Percentiles rank a stretch among this genome's conserved stretches.
Conservation (phyloP, 108 stramenopile genomes). For the Licmophora abbreviata region DNA sequence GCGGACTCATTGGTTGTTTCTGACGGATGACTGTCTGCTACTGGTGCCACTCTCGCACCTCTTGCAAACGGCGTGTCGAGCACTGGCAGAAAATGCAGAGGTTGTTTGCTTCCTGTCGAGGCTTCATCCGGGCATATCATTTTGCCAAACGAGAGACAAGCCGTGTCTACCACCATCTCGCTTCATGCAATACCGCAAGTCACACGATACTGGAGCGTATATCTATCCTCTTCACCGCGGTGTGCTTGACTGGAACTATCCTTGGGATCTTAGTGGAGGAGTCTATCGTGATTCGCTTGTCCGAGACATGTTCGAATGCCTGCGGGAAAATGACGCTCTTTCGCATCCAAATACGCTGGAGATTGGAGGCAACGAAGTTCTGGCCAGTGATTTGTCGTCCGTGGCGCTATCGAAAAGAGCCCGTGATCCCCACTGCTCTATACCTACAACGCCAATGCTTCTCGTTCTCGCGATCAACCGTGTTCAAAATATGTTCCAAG, state of each 20-base stretch:
- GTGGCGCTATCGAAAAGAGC: too few relatives aligned
- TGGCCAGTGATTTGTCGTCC: not conserved
- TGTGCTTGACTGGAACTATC: constrained; percentile 29
- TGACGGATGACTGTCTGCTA: constrained; percentile 37
- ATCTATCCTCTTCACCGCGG: constrained; percentile 14
- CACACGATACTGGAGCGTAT: constrained; percentile 9
- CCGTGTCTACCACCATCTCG: constrained; percentile 22
- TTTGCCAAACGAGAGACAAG: constrained; percentile 20
- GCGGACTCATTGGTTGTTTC: constrained; percentile 15
- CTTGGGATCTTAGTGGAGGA: constrained; percentile 35
- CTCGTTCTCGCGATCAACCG: constrained; percentile 29
- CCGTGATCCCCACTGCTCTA: constrained; percentile 13
- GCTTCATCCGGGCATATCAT: constrained; percentile 39
- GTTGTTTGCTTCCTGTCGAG: constrained; percentile 27
- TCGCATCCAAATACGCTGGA: constrained; percentile 33
- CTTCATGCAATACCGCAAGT: constrained; percentile 9
- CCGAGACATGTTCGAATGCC: constrained; percentile 8
- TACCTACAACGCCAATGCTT: constrained; percentile 17
- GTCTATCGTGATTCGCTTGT: constrained; percentile 20
- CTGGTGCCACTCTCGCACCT: constrained; percentile 24
- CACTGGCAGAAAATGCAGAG: too few relatives aligned
- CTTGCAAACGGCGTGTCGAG: constrained; percentile 7
- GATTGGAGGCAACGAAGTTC: constrained; percentile 11
- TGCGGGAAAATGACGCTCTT: constrained; percentile 5
- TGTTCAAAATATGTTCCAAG: constrained; percentile 27